phyloP scores from a whole-genome alignment of 2,329 filamentous ascomycete genomes.

The Cadophora gregata region DNA sequence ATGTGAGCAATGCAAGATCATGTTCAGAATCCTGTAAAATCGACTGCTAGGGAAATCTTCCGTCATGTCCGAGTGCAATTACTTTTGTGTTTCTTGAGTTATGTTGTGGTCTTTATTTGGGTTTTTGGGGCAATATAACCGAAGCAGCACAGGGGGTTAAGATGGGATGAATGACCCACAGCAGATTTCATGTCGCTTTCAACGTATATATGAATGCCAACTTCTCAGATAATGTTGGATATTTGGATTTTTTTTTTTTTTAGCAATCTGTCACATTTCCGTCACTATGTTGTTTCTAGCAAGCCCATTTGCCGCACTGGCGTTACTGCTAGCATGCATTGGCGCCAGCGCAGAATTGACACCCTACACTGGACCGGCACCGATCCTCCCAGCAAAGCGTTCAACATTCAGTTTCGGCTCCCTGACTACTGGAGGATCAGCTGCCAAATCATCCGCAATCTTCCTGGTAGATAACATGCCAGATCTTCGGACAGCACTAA shows the following conservation, averaged over 20 bases:
- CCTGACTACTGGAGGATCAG: neutral
- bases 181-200: neutral
- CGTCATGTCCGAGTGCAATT: neutral
- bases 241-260: no score
- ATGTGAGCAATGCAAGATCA: neutral
- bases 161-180: neutral
- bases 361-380: constrained; percentile 6
- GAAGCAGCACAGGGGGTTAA: constrained; percentile 7
- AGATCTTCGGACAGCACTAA: constrained; percentile 15
- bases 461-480: constrained; percentile 22
- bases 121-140: constrained; percentile 4
- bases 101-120: neutral
- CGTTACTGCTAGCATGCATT: neutral
- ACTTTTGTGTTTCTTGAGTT: neutral
- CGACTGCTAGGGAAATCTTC: neutral
- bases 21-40: neutral
- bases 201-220: neutral
- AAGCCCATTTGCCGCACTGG: neutral
- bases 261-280: neutral
- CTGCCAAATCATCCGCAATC: constrained; percentile 10
- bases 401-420: constrained; percentile 16
- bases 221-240: neutral
- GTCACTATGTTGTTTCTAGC: neutral
- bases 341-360: constrained; percentile 3
- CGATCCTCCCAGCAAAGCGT: constrained; percentile 12